phyloP scores from a whole-genome alignment of 2,329 filamentous ascomycete genomes.

The Botrytis byssoidea region DNA sequence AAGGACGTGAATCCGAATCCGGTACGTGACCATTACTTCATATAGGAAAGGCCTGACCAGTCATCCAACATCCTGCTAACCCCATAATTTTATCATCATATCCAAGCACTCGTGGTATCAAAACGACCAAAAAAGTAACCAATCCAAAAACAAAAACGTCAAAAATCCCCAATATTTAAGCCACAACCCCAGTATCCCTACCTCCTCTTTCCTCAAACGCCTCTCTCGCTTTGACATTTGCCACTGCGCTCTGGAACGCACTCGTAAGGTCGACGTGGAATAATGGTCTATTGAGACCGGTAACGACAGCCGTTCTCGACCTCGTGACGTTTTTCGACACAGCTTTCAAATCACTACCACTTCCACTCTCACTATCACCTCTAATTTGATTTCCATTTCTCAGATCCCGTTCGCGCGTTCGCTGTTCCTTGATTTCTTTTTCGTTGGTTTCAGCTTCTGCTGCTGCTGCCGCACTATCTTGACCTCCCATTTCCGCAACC shows the following conservation, averaged over 20 bases:
- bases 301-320: slow-evolving; percentile 61
- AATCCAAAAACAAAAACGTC: neutral
- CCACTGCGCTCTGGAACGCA: slow-evolving; percentile 82
- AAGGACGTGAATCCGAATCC: neutral
- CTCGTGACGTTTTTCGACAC: slow-evolving; percentile 40
- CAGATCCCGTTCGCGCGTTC: slow-evolving; percentile 28
- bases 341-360: slow-evolving; percentile 28
- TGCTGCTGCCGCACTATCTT: slow-evolving; percentile 64
- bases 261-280: slow-evolving; percentile 93
- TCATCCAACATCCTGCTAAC: slow-evolving; percentile 1
- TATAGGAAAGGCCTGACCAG: neutral
- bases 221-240: slow-evolving; percentile 64
- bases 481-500: slow-evolving; percentile 80
- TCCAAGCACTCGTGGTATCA: slow-evolving; percentile 17
- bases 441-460: slow-evolving; percentile 60
- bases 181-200: slow-evolving; percentile 28
- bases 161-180: slow-evolving; percentile 18
- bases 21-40: neutral
- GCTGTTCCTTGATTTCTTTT: slow-evolving; percentile 41
- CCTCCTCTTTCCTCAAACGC: slow-evolving; percentile 40
- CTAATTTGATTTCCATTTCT: slow-evolving; percentile 38
- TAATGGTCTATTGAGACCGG: slow-evolving; percentile 83
- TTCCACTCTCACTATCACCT: slow-evolving; percentile 27
- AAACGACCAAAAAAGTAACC: slow-evolving; percentile 9
- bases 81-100: slow-evolving; percentile 6